Conservation (phyloP, 805 yeast genomes). For the Cyberlindnera mrakii region DNA sequence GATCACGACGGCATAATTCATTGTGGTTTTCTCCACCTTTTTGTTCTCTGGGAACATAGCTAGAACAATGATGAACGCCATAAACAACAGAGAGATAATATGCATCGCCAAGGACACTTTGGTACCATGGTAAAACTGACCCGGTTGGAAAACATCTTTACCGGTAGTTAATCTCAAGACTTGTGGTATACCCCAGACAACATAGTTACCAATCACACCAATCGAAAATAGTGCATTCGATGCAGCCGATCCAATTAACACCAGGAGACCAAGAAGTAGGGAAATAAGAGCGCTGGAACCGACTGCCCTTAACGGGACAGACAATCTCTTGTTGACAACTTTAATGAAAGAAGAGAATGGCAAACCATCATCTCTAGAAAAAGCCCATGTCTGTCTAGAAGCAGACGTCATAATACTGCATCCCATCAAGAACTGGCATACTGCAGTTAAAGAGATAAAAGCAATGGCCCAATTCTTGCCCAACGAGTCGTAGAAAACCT, state of each 20-base stretch:
- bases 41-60: slow-evolving; percentile 55
- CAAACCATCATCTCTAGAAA: slow-evolving; percentile 70
- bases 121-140: slow-evolving; percentile 60
- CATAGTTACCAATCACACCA: slow-evolving; percentile 37
- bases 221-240: slow-evolving; percentile 41
- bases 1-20: slow-evolving; percentile 71
- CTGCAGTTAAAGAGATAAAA: slow-evolving; percentile 49
- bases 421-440: slow-evolving; percentile 66
- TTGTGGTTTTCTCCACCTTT: slow-evolving; percentile 32
- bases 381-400: slow-evolving; percentile 69
- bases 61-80: slow-evolving; percentile 46
- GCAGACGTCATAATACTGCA: slow-evolving; percentile 52
- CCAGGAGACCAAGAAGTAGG: slow-evolving; percentile 33
- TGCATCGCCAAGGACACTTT: slow-evolving; percentile 38
- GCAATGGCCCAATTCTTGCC: slow-evolving; percentile 63
- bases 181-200: slow-evolving; percentile 37
- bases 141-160: slow-evolving; percentile 49
- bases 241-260: slow-evolving; percentile 36
- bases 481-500: slow-evolving; percentile 51
- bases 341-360: slow-evolving; percentile 55
- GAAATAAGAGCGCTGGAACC: slow-evolving; percentile 32
- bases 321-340: slow-evolving; percentile 46
- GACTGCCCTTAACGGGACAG: slow-evolving; percentile 66
- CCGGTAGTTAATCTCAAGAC: slow-evolving; percentile 39
- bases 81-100: slow-evolving; percentile 42